phyloP scores from a whole-genome alignment of 345 rosid species.

The Hibiscus tridactylites region DNA sequence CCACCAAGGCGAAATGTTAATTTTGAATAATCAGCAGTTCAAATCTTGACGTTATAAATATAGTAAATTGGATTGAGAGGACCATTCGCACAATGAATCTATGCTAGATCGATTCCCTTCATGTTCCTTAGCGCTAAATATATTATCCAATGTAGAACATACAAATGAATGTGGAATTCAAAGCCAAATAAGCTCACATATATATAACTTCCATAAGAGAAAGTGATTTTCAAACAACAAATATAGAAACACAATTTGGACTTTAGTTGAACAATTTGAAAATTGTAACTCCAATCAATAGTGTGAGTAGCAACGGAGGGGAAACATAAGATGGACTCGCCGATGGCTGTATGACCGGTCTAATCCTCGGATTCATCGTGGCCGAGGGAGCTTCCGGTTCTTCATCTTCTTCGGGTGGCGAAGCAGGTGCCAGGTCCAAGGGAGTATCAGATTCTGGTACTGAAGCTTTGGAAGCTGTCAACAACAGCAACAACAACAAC shows the following conservation, averaged over 20 bases:
- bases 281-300: neutral
- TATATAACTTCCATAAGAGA: neutral
- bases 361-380: constrained; percentile 19
- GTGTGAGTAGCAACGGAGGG: neutral
- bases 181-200: neutral
- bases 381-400: constrained; percentile 21
- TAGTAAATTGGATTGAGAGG: no score
- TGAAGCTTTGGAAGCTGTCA: constrained; percentile 37
- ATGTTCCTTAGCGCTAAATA: no score
- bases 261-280: neutral
- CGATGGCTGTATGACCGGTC: constrained; percentile 29
- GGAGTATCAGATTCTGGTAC: constrained; percentile 20
- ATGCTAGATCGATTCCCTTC: no score
- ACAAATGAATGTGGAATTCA: neutral
- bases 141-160: neutral
- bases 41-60: no score
- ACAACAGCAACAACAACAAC: neutral
- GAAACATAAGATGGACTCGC: neutral
- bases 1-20: no score
- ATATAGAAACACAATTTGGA: neutral
- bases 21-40: no score
- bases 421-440: constrained; percentile 20
- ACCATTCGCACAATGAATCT: no score
- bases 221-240: neutral
- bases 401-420: constrained; percentile 8